Conservation (phyloP, 169 alveolate genomes). For the Plasmodium knowlesi region DNA sequence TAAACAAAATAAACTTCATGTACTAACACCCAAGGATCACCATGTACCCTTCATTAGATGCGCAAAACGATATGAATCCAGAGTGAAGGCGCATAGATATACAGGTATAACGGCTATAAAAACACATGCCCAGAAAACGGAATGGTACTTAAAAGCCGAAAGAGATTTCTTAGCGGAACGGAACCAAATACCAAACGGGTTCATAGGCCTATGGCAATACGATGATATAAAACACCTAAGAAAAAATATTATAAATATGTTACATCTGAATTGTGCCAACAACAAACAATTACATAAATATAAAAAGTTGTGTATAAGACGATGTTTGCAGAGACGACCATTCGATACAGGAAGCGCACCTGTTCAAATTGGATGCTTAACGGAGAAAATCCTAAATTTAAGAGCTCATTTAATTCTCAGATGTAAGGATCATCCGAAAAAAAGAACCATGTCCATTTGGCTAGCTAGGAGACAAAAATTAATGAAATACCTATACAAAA, state of each 20-base stretch:
- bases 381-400: constrained; percentile 88
- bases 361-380: constrained; percentile 89
- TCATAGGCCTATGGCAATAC: constrained; percentile 85
- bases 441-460: constrained; percentile 87
- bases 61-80: constrained; percentile 79
- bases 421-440: constrained; percentile 86
- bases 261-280: constrained; percentile 82
- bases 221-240: constrained; percentile 83
- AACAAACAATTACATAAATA: constrained; percentile 74
- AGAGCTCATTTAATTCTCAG: constrained; percentile 86
- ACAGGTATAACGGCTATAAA: constrained; percentile 88
- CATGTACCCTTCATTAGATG: constrained; percentile 8
- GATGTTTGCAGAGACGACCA: constrained; percentile 85
- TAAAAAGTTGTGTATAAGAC: constrained; percentile 79
- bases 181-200: constrained; percentile 85
- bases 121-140: constrained; percentile 89
- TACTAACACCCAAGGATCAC: neutral
- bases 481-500: constrained; percentile 87
- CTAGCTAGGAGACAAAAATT: constrained; percentile 86
- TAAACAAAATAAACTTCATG: neutral
- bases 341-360: constrained; percentile 86
- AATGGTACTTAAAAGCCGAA: constrained; percentile 90
- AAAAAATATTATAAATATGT: constrained; percentile 76
- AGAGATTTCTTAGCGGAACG: constrained; percentile 89
- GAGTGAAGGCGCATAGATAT: constrained; percentile 85